Evolutionary conservation across 306 rosid genomes (phyloP).

Genomic region (Adenanthera pavonina): DNA sequence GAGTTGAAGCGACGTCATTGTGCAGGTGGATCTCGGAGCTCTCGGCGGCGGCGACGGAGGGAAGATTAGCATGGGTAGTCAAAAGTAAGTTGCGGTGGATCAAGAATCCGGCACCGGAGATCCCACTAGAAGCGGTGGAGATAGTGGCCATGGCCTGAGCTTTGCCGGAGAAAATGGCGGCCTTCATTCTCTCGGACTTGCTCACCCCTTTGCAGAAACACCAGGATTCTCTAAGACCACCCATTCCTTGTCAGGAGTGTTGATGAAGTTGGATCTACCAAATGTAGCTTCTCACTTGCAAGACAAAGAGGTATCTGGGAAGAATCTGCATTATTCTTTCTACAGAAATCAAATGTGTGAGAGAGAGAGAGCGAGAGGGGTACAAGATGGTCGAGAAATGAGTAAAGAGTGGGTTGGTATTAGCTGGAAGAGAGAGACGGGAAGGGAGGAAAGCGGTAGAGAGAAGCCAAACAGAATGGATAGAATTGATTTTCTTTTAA

Average conservation of each 20-base stretch:
- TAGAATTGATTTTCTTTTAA: no score
- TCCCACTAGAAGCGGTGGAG: constrained; percentile 46
- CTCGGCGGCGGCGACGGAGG: constrained; percentile 72
- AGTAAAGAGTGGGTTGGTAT: constrained; percentile 33
- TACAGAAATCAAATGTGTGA: neutral
- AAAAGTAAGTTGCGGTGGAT: constrained; percentile 87
- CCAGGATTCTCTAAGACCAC: constrained; percentile 83
- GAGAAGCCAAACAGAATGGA: no score
- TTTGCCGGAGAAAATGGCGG: constrained; percentile 72
- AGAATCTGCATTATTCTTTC: constrained; percentile 19
- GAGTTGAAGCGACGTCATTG: constrained; percentile 69
- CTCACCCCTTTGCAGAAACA: constrained; percentile 96
- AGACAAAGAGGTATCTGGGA: neutral
- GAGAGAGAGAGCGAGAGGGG: constrained; percentile 6
- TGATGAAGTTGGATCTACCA: constrained; percentile 50
- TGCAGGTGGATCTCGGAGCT: constrained; percentile 84
- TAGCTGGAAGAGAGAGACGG: constrained; percentile 38
- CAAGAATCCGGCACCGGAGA: constrained; percentile 70
- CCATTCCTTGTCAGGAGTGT: constrained; percentile 48
- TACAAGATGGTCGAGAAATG: constrained; percentile 55
- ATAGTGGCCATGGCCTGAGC: constrained; percentile 74
- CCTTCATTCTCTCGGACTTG: constrained; percentile 86
- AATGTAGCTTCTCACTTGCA: constrained; percentile 19
- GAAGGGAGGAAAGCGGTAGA: no score
- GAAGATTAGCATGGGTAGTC: constrained; percentile 87